phyloP scores from a whole-genome alignment of 768 basidiomycete genomes.

The Termitomyces heimii region DNA sequence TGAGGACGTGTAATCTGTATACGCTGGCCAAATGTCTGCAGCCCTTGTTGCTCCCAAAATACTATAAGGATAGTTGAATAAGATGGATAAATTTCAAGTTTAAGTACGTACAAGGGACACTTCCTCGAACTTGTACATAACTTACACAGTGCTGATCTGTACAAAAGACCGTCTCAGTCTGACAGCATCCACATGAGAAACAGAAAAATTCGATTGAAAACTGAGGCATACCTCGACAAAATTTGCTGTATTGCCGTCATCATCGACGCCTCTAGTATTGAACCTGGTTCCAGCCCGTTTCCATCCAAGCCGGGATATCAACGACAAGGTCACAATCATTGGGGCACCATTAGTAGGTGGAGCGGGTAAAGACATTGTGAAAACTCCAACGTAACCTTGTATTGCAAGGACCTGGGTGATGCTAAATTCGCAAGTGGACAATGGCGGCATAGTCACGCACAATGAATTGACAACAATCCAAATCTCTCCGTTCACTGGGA shows the following conservation, averaged over 20 bases:
- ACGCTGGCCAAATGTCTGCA: slow-evolving; percentile 90
- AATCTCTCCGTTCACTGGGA: slow-evolving; percentile 55
- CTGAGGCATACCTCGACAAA: slow-evolving; percentile 77
- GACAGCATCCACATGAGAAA: slow-evolving; percentile 13
- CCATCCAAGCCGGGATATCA: slow-evolving; percentile 89
- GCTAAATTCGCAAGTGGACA: slow-evolving; percentile 4
- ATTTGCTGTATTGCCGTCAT: slow-evolving; percentile 91
- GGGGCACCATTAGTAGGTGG: slow-evolving; percentile 73
- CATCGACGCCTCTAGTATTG: slow-evolving; percentile 94
- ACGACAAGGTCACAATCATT: slow-evolving; percentile 63
- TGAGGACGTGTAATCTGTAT: slow-evolving; percentile 95
- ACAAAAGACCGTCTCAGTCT: slow-evolving; percentile 90
- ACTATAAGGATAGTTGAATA: slow-evolving; percentile 40
- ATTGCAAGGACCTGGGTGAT: slow-evolving; percentile 70
- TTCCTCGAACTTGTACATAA: slow-evolving; percentile 92
- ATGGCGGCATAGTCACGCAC: slow-evolving; percentile 37
- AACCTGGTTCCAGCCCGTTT: slow-evolving; percentile 96
- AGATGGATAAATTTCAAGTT: slow-evolving; percentile 9
- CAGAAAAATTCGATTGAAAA: slow-evolving; percentile 1
- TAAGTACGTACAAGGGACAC: slow-evolving; percentile 77
- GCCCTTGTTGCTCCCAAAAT: slow-evolving; percentile 98
- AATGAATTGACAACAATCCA: slow-evolving; percentile 83
- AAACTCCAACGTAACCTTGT: slow-evolving; percentile 90
- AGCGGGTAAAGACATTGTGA: slow-evolving; percentile 69
- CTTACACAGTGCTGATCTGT: slow-evolving; percentile 86